Evolutionary conservation across 352 stramenopile species (phyloP), one percentile per base, ranked within the genome.

Genomic region (Thalassiosira mediterranea): DNA sequence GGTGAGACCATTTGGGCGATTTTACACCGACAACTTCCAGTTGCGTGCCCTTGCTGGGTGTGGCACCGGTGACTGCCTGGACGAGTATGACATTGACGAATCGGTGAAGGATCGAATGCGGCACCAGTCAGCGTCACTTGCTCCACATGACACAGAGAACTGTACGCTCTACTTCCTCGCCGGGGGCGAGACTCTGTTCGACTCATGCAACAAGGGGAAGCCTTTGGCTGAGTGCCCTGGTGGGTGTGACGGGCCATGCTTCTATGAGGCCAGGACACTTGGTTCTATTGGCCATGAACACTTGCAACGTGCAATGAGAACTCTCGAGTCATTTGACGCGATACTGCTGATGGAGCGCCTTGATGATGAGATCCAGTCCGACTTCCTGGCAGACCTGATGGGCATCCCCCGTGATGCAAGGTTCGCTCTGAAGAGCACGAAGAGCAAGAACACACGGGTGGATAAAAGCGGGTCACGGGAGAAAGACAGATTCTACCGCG

Each of bases 1-100:
- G 60, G 52, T 78, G 34, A 78, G 62, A n/a, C 53, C 58, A 17
- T 75, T 81, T 81, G 38, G 47, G 8, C 13, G 63, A 28, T 67
- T 37, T 31, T 81, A 81, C 52, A 57, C 44, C 2, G 53, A 75
- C 26, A 81, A 81, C 48, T 81, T 81, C 25, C 72, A 81, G 31
- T 32, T 81, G 19, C 48, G 72, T 13, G 48, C 63, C 2, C 34
- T 81, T 42, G 57, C 63, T 26, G 72, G 72, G 48, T 81, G 72
- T 38, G 69, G 62, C 3, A 61, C 48, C 7, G 31, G 31, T 34
- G 49, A 61, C 17, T 81, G 72, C 15, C 23, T 75, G n/a, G n/a
- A 65, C 4, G 28, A 48, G 44, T 70, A 63, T 42, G 13, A 71
- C 28, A 31, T 26, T 3, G n/a, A 19, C 13, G 19, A 56, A 40